Evolutionary conservation across 257 asterid genomes (phyloP).

Genomic region (Fraxinus anomala): DNA sequence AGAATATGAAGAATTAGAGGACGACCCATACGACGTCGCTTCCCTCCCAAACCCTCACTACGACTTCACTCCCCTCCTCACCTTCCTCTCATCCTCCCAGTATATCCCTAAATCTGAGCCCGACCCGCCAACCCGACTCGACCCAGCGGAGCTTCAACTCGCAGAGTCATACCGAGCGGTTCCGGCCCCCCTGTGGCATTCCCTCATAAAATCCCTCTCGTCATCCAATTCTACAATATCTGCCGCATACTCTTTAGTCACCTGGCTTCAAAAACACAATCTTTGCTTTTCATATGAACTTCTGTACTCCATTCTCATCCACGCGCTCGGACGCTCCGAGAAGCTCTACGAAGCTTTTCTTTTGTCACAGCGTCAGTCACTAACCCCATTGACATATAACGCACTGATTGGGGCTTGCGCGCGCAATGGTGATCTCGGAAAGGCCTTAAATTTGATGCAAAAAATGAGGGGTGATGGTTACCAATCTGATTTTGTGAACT

Average conservation of each 20-base stretch:
- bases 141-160: constrained; percentile 62
- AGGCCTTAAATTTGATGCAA: constrained; percentile 80
- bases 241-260: constrained; percentile 65
- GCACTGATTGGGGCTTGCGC: constrained; percentile 98
- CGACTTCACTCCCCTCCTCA: constrained; percentile 81
- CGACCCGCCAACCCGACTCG: constrained; percentile 48
- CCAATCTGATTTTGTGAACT: constrained; percentile 85
- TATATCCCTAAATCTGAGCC: constrained; percentile 28
- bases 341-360: constrained; percentile 90
- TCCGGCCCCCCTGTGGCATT: constrained; percentile 91
- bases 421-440: constrained; percentile 80
- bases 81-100: constrained; percentile 60
- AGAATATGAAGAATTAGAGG: constrained; percentile 29
- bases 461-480: constrained; percentile 85
- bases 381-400: constrained; percentile 86
- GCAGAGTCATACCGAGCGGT: constrained; percentile 81
- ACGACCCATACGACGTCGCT: constrained; percentile 54
- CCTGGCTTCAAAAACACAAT: constrained; percentile 84
- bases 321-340: constrained; percentile 80
- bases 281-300: constrained; percentile 88
- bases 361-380: constrained; percentile 68
- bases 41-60: constrained; percentile 46
- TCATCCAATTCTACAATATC: constrained; percentile 64
- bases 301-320: constrained; percentile 76
- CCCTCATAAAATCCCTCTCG: constrained; percentile 71